Evolutionary conservation across 768 basidiomycete genomes (phyloP).

Genomic region (Pulveroboletus ravenelii): DNA sequence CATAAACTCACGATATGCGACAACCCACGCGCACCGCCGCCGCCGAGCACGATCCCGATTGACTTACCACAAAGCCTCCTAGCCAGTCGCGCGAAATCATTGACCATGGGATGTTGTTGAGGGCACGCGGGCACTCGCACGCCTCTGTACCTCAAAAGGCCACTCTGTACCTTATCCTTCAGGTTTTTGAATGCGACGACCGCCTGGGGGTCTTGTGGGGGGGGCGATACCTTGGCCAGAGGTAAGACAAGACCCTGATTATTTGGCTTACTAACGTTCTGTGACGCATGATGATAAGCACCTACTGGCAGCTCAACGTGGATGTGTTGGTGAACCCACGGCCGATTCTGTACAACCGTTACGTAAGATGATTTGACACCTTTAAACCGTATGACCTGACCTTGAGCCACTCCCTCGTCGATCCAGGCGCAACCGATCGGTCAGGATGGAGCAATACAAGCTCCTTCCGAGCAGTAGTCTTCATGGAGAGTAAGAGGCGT

Average conservation of each 20-base stretch:
- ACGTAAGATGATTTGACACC: conserved; percentile 1
- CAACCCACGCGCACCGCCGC: conserved; percentile 94
- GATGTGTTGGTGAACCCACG: conserved; percentile 94
- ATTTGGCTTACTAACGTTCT: conserved; percentile 4
- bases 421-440: conserved; percentile 81
- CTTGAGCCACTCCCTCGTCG: conserved; percentile 94
- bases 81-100: conserved; percentile 90
- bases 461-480: conserved; percentile 98
- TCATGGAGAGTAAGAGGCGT: conserved; percentile 86
- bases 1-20: conserved; percentile 55
- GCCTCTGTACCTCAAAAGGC: conserved; percentile 83
- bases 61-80: conserved; percentile 88
- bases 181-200: conserved; percentile 86
- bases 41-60: conserved; percentile 91
- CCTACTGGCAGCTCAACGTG: conserved; percentile 86
- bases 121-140: conserved; percentile 55
- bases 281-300: conserved; percentile 2
- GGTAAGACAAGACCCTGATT: conserved; percentile 68
- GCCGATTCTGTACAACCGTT: conserved; percentile 59
- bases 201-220: conserved; percentile 79
- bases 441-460: conserved; percentile 91
- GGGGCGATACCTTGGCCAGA: conserved; percentile 50
- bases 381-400: conserved; percentile 35
- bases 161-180: conserved; percentile 87
- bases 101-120: conserved; percentile 74